These are phyloP conservation scores for Beauveria rudraprayagi DNA, from an alignment of 2,329 filamentous ascomycete species.

Conservation along the genomic window DNA sequence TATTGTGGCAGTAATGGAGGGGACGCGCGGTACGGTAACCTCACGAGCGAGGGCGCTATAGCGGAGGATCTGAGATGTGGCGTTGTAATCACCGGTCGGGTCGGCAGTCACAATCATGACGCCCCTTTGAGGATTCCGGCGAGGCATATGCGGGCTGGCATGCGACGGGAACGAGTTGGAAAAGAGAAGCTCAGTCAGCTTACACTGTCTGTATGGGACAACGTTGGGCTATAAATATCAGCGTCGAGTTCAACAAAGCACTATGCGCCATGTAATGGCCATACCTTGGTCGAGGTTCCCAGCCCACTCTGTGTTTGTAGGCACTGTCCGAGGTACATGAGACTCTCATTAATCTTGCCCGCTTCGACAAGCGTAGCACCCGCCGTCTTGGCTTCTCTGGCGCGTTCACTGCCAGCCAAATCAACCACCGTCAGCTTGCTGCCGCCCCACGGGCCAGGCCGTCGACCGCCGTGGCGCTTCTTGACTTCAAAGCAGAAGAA, in stretches of 20 bases:
- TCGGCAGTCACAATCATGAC: constrained; percentile 97
- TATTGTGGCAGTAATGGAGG: constrained; percentile 71
- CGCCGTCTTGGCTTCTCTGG: constrained; percentile 86
- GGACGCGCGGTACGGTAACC: constrained; percentile 82
- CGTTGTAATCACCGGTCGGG: constrained; percentile 87
- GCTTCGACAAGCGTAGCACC: constrained; percentile 89
- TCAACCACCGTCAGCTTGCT: constrained; percentile 84
- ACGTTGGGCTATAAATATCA: constrained; percentile 50
- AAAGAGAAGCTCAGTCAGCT: constrained; percentile 76
- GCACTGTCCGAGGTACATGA: constrained; percentile 98
- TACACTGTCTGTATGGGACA: constrained; percentile 76
- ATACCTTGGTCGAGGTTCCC: constrained; percentile 64
- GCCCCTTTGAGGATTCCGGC: constrained; percentile 70
- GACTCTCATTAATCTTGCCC: constrained; percentile 94
- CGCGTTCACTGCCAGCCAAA: constrained; percentile 86
- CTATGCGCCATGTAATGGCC: constrained; percentile 4
- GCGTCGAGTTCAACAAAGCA: background rate
- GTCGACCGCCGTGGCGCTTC: constrained; percentile 51
- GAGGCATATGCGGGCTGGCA: constrained; percentile 28
- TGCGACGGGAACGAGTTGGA: constrained; percentile 76
- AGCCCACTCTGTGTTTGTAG: constrained; percentile 88
- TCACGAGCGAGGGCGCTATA: constrained; percentile 91
- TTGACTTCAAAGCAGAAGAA: constrained; percentile 96
- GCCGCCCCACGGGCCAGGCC: constrained; percentile 57
- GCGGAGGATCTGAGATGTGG: constrained; percentile 88